Evolutionary conservation across 495 filamentous ascomycete species (phyloP).

Genomic region (Hypoxylon perforatum): DNA sequence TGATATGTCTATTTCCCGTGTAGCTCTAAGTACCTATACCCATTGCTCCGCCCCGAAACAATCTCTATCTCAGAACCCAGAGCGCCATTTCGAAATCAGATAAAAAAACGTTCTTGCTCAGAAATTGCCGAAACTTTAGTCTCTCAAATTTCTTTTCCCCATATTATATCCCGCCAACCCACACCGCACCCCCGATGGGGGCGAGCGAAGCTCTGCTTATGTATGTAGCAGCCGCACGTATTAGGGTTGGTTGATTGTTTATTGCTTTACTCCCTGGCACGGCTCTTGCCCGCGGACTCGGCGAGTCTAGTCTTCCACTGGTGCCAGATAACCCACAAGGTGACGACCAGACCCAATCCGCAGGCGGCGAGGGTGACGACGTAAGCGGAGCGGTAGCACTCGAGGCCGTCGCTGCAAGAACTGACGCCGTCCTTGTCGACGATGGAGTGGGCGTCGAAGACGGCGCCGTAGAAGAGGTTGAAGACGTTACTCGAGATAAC

Average conservation of each 20-base stretch:
- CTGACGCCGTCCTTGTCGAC: constrained; percentile 73
- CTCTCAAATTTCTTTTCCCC: too few species aligned
- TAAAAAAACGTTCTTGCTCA: too few species aligned
- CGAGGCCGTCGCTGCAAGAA: constrained; percentile 80
- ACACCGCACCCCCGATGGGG: too few species aligned
- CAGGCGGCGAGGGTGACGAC: constrained; percentile 83
- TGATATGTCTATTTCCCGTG: too few species aligned
- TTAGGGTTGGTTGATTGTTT: background rate
- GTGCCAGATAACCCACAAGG: constrained; percentile 80
- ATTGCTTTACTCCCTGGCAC: constrained; percentile 22
- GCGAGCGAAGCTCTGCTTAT: background rate
- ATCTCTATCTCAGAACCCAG: too few species aligned
- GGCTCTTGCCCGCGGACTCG: constrained; percentile 49
- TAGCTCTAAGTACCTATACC: too few species aligned
- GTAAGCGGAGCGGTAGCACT: constrained; percentile 86
- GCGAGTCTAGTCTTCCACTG: constrained; percentile 55
- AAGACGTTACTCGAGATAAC: constrained; percentile 90
- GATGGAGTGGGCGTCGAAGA: constrained; percentile 83
- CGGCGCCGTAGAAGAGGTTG: constrained; percentile 84
- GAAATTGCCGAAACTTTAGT: too few species aligned
- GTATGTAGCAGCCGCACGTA: background rate
- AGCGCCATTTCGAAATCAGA: too few species aligned
- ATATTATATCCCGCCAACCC: too few species aligned
- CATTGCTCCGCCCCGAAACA: too few species aligned
- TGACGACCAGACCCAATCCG: constrained; percentile 72